These are phyloP conservation scores for Hypseocharis bilobata DNA, from an alignment of 441 rosid species.

Conservation along the genomic window DNA sequence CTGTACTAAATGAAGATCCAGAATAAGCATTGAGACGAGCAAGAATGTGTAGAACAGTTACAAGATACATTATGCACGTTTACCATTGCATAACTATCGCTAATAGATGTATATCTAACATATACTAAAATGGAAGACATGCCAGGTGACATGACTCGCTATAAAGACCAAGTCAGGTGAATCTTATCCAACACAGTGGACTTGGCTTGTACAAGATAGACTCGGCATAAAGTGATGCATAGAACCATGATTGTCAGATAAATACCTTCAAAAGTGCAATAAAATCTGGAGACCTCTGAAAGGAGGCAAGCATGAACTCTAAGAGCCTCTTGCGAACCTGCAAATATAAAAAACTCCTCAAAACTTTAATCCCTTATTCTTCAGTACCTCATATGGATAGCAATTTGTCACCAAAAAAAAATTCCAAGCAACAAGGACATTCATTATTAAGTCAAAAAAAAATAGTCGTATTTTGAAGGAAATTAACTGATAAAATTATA, in stretches of 20 bases:
- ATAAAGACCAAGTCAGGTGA: too few species aligned
- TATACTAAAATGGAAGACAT: neutral
- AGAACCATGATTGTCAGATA: constrained; percentile 9
- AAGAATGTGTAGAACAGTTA: neutral
- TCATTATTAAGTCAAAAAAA: neutral
- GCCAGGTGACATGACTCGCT: neutral
- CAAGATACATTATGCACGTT: neutral
- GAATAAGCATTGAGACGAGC: neutral
- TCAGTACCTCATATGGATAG: neutral
- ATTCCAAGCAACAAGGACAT: neutral
- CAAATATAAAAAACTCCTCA: constrained; percentile 16
- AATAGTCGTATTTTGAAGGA: neutral
- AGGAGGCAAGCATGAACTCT: constrained; percentile 79
- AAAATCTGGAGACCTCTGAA: constrained; percentile 69
- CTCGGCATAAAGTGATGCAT: too few species aligned
- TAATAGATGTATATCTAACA: neutral
- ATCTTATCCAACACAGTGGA: too few species aligned
- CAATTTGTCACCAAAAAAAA: neutral
- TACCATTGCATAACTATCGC: neutral
- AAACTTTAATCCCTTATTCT: neutral
- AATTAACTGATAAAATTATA: neutral
- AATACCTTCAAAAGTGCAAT: constrained; percentile 72
- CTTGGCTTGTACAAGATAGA: too few species aligned
- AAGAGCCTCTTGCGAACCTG: constrained; percentile 72
- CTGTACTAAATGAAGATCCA: constrained; percentile 6